Evolutionary conservation across 306 rosid species (phyloP), one percentile per base, ranked within the genome.

Genomic region (Lathyrus oleraceus): DNA sequence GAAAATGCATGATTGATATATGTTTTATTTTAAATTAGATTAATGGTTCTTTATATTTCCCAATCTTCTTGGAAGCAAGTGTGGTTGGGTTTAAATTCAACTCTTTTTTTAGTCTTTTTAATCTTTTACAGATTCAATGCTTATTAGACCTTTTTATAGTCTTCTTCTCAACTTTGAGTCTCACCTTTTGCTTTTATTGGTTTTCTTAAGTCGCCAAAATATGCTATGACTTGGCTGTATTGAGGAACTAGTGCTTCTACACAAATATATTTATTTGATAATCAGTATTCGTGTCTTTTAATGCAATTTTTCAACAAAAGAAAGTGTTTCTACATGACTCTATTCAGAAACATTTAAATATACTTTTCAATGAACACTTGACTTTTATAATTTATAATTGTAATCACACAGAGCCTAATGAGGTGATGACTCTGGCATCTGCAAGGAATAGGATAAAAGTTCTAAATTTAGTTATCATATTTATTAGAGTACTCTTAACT

Each of bases 181-280:
- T 36, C 65, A 60, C 80, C 59, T 71, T 76, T 76, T 81, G 77
- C 84, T 82, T 82, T 80, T 79, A 65, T 65, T 65, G 71, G 61
- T 72, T 76, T 27, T 76, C 61, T 42, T 61, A 60, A 15, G 44
- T 14, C 38, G 5, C 48, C 28, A 23, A 23, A 52, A 47, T 12
- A 35, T 67, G 36, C 35, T 10, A n/a, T 57, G 58, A 52, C 28
- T 5, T 65, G 51, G 7, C 11, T 28, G 66, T 15, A 48, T 44
- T 44, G 63, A 21, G 47, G 16, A 16, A 48, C 25, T 30, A 30
- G 38, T 32, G 38, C 38, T 32, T 32, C 38, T 32, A 32, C 7
- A 32, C 38, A 32, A 32, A 6, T 32, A 32, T 32, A 32, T 32
- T 32, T 32, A 32, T 32, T 6, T 6, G 38, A 32, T 32, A 32